A percentile compares a stretch with the other conserved stretches of the same genome.
phyloP scores from a whole-genome alignment of 768 basidiomycete species.

The Agrocybe praecox region DNA sequence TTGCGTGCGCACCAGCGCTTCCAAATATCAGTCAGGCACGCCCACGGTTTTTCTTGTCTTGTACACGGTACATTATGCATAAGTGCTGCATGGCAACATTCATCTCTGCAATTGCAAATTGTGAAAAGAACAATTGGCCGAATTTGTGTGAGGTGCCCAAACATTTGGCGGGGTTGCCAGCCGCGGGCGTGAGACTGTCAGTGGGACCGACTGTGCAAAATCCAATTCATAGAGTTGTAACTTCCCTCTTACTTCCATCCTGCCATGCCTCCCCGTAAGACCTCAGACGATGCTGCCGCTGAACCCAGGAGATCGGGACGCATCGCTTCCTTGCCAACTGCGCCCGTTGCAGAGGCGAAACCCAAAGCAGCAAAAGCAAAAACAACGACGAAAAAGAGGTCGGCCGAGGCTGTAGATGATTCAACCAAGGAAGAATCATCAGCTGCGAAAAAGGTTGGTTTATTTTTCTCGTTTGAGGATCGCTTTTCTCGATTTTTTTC shows the following conservation, averaged over 20 bases:
- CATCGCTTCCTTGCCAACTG: conserved; percentile 50
- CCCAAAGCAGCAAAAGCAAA: conserved; percentile 26
- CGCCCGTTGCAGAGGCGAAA: conserved; percentile 27
- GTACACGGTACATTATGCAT: no score
- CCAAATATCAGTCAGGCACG: no score
- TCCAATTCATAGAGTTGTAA: neutral
- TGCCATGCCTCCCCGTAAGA: conserved; percentile 34
- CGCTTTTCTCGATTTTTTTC: conserved; percentile 1
- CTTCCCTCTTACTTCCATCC: neutral
- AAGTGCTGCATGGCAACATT: no score
- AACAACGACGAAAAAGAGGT: conserved; percentile 42
- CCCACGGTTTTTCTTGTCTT: no score
- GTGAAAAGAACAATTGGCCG: no score
- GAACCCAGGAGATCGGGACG: conserved; percentile 58
- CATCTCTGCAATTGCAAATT: no score
- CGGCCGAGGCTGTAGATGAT: conserved; percentile 31
- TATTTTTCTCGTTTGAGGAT: conserved; percentile 7
- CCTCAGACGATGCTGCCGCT: conserved; percentile 30
- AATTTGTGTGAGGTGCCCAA: no score
- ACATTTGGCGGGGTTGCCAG: no score
- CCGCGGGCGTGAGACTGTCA: conserved; percentile 4
- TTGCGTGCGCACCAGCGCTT: no score
- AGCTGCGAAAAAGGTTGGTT: conserved; percentile 40
- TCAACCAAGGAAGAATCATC: conserved; percentile 26
- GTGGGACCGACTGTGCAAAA: neutral